Evolutionary conservation across 1,139 yeast species (phyloP).

Genomic region (Candida pseudoviswanathii): DNA sequence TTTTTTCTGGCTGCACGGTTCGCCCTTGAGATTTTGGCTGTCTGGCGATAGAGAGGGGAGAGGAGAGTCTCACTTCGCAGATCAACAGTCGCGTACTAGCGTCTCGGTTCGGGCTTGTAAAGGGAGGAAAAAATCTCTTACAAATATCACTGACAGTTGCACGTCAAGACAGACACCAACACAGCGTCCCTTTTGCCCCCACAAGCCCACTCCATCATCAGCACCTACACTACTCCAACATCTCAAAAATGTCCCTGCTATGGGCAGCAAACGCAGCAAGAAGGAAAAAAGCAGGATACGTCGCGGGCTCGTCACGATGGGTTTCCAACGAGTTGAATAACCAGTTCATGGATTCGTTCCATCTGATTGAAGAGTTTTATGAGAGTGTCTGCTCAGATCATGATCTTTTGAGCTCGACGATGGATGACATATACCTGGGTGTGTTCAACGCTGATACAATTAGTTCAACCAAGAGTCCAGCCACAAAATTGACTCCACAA

Average conservation of each 20-base stretch:
- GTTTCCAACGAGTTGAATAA: conserved; percentile 34
- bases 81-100: no score
- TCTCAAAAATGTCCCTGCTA: conserved; percentile 25
- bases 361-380: conserved; percentile 24
- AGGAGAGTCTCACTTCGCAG: no score
- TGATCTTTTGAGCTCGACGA: conserved; percentile 24
- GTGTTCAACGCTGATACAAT: not conserved
- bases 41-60: not conserved
- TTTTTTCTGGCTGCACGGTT: not conserved
- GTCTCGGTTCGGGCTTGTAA: no score
- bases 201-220: no score
- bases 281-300: conserved; percentile 25
- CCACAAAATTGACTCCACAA: not conserved
- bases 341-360: conserved; percentile 31
- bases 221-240: no score
- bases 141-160: no score
- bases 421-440: conserved; percentile 20
- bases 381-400: conserved; percentile 17
- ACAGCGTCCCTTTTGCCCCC: no score
- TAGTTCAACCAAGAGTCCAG: not conserved
- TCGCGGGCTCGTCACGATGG: conserved; percentile 45
- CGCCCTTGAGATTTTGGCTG: not conserved
- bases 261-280: conserved; percentile 41
- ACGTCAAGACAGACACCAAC: no score
- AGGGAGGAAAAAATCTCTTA: not conserved